Conservation (phyloP, 805 yeast species). For the Starmerella geochares region DNA sequence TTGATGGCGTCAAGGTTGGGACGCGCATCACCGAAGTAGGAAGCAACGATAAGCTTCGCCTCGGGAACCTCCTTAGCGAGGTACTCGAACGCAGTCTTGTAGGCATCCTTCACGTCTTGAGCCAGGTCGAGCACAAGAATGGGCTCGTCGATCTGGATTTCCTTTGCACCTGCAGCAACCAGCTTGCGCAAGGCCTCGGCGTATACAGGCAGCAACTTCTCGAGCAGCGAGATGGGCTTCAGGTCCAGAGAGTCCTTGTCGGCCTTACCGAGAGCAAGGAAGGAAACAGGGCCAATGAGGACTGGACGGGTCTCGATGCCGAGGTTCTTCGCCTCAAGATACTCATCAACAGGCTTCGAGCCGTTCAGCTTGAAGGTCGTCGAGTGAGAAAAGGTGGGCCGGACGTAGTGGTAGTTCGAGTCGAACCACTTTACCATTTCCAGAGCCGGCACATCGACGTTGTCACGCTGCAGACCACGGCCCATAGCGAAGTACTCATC, state of each 20-base stretch:
- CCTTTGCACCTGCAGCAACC: slow-evolving; percentile 86
- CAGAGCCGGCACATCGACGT: slow-evolving; percentile 96
- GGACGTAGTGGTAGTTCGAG: slow-evolving; percentile 98
- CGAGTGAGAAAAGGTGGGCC: slow-evolving; percentile 95
- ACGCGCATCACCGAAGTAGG: slow-evolving; percentile 97
- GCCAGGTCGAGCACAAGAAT: slow-evolving; percentile 88
- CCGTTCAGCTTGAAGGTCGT: slow-evolving; percentile 95
- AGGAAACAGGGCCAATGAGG: slow-evolving; percentile 91
- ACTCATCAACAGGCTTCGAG: slow-evolving; percentile 93
- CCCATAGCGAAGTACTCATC: slow-evolving; percentile 98
- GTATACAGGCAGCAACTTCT: slow-evolving; percentile 87
- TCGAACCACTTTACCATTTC: slow-evolving; percentile 99
- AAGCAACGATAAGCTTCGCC: slow-evolving; percentile 73
- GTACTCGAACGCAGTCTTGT: slow-evolving; percentile 74
- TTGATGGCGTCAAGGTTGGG: slow-evolving; percentile 88
- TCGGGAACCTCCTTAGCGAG: slow-evolving; percentile 56
- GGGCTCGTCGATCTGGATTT: slow-evolving; percentile 97
- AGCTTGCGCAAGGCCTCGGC: slow-evolving; percentile 78
- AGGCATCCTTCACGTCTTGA: slow-evolving; percentile 70
- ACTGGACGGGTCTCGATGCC: slow-evolving; percentile 98
- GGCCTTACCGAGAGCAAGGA: slow-evolving; percentile 90
- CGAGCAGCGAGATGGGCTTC: slow-evolving; percentile 82
- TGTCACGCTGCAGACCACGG: slow-evolving; percentile 97
- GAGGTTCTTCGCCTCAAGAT: slow-evolving; percentile 90
- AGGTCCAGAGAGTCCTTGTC: slow-evolving; percentile 95